Evolutionary conservation across 2,329 filamentous ascomycete genomes (phyloP), one percentile per base, ranked within the genome.

Genomic region (Davidsoniella virescens): DNA sequence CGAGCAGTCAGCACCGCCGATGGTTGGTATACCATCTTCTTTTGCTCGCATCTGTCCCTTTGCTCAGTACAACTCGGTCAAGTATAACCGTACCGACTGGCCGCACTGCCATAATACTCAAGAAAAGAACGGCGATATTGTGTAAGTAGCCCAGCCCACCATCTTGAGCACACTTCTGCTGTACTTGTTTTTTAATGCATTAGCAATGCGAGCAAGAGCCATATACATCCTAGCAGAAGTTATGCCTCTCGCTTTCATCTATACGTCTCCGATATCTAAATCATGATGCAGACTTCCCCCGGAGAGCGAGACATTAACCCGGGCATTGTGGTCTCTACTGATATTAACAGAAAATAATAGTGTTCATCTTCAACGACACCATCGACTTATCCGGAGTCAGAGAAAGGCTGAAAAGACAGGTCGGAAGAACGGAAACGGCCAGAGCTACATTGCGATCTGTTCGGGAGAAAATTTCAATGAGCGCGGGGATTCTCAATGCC

Each of bases 61-160:
- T 26, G 51, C 51, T 12, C 33, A 42, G 9, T 53, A 53, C 25
- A 50, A 53, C 29, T 25, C 51, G n/a, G 14, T 25, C 16, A 49
- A 50, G 29, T 53, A 50, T 18, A 53, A 49, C 33, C 33, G 25
- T 20, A 42, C 16, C 14, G 51, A 49, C 16, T 53, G 51, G 51
- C 37, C 51, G 25, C 51, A 53, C 12, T 53, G 51, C 20, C 47
- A 50, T 14, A 48, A 53, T 20, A 42, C 37, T 25, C 51, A 53
- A 36, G 51, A 53, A 46, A 53, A 53, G 37, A 53, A 53, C 36
- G 51, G 51, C 16, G 51, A 53, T 40, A 53, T 53, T 33, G 51
- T 53, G 51, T 53, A 43, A 53, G 51, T 49, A 29, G 20, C 38
- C 42, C 20, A 20, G 20, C 20, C 20, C 20, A 20, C 20, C 20